These are phyloP conservation scores for Paecilomyces formosus DNA, from an alignment of 2,329 filamentous ascomycete species.

Conservation along the genomic window DNA sequence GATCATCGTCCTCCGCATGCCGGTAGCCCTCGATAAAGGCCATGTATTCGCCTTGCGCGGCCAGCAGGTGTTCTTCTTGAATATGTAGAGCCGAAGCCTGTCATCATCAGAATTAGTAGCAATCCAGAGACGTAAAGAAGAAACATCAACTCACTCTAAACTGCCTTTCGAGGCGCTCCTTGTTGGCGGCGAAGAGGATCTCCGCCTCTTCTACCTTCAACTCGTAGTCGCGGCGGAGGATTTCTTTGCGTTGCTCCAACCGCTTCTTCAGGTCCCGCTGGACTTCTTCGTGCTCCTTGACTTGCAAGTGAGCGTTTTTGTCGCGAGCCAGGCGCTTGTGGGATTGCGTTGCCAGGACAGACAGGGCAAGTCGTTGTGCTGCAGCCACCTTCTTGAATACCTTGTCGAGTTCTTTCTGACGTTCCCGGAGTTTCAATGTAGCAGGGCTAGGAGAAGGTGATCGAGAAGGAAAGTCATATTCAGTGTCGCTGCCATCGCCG, in stretches of 20 bases:
- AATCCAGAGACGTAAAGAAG: constrained; percentile 1
- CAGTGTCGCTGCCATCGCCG: constrained; percentile 22
- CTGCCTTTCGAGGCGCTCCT: constrained; percentile 24
- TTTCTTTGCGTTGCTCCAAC: constrained; percentile 19
- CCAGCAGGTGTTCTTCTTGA: constrained; percentile 31
- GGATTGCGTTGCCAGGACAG: constrained; percentile 30
- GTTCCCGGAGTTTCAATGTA: constrained; percentile 30
- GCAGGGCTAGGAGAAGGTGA: constrained; percentile 29
- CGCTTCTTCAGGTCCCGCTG: constrained; percentile 21
- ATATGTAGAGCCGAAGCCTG: constrained; percentile 20
- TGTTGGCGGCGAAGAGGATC: constrained; percentile 20
- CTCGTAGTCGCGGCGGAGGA: constrained; percentile 25
- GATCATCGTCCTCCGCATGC: constrained; percentile 34
- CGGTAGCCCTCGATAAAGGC: constrained; percentile 30
- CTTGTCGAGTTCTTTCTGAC: constrained; percentile 35
- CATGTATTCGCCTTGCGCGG: constrained; percentile 34
- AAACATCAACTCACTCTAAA: constrained; percentile 19
- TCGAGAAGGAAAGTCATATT: constrained; percentile 16
- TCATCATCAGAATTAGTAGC: constrained; percentile 1
- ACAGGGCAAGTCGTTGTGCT: constrained; percentile 33
- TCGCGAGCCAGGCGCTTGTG: constrained; percentile 32
- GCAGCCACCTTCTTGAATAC: constrained; percentile 35
- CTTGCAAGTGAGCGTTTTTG: constrained; percentile 32
- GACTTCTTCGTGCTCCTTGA: constrained; percentile 31
- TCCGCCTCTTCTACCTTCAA: constrained; percentile 23